These are phyloP conservation scores for Xylariaceae sp. DNA, from an alignment of 2,329 filamentous ascomycete genomes.

Conservation along the genomic window DNA sequence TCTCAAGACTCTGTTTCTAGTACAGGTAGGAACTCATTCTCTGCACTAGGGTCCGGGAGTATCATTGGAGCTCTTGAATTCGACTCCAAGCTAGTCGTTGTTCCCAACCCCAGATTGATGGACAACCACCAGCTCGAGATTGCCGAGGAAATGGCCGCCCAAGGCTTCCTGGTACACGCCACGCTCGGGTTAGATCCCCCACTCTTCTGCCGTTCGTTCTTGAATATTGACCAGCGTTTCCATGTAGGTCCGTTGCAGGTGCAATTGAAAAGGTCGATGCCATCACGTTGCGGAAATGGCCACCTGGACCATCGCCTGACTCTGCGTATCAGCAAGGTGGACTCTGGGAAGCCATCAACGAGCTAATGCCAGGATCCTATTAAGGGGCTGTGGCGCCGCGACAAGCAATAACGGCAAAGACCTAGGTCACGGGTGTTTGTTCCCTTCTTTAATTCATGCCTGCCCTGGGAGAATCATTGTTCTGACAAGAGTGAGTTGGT, in stretches of 20 bases:
- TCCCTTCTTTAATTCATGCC: too few species aligned
- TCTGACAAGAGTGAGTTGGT: neutral
- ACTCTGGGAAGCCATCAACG: constrained; percentile 27
- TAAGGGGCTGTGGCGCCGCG: neutral
- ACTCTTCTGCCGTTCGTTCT: neutral
- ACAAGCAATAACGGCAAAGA: neutral
- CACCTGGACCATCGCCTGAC: constrained; percentile 21
- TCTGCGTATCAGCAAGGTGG: constrained; percentile 23
- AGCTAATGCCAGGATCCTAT: constrained; percentile 18
- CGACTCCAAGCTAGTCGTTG: constrained; percentile 73
- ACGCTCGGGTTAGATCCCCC: constrained; percentile 47
- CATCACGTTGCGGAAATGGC: constrained; percentile 21
- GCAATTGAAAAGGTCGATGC: constrained; percentile 20
- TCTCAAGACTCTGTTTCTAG: neutral
- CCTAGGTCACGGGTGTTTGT: neutral
- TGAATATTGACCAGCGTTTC: constrained; percentile 6
- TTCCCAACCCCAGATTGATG: constrained; percentile 75
- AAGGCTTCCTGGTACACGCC: constrained; percentile 73
- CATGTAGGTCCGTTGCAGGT: constrained; percentile 23
- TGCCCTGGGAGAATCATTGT: neutral
- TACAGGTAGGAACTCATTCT: constrained; percentile 7
- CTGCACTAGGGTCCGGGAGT: constrained; percentile 68
- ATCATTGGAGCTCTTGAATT: constrained; percentile 77
- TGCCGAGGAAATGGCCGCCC: constrained; percentile 65
- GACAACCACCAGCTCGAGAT: constrained; percentile 91